phyloP scores from a whole-genome alignment of 345 rosid genomes.

The Populus pruinosa region DNA sequence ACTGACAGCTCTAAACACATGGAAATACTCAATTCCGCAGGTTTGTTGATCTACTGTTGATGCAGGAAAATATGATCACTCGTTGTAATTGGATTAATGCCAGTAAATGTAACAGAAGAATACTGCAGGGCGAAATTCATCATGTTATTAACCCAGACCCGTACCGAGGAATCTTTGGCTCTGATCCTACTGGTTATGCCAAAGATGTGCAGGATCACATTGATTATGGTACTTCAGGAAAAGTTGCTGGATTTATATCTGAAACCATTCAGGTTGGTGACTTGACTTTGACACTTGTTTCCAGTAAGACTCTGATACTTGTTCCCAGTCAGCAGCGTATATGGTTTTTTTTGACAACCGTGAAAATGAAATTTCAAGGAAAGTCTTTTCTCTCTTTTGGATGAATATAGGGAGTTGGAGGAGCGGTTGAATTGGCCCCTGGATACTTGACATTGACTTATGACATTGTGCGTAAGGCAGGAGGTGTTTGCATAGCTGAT shows the following conservation, averaged over 20 bases:
- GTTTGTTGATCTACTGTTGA: conserved; percentile 28
- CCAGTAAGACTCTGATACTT: neutral
- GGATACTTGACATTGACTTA: conserved; percentile 80
- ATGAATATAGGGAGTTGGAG: conserved; percentile 73
- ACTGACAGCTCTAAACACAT: conserved; percentile 80
- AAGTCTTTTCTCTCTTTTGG: neutral
- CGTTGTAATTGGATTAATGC: neutral
- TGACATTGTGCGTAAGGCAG: conserved; percentile 76
- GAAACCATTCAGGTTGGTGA: conserved; percentile 81
- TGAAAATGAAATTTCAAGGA: neutral
- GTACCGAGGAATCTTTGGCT: conserved; percentile 76
- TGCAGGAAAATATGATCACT: neutral
- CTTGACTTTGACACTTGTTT: neutral
- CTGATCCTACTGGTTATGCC: conserved; percentile 74
- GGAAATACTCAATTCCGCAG: conserved; percentile 96
- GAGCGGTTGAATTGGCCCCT: conserved; percentile 93
- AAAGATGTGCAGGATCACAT: conserved; percentile 89
- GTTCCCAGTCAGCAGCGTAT: conserved; percentile 4
- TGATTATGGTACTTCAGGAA: conserved; percentile 83
- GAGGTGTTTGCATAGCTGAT: conserved; percentile 91
- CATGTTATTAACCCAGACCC: conserved; percentile 94
- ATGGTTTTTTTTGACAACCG: neutral
- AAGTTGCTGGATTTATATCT: conserved; percentile 87
- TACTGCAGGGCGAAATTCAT: conserved; percentile 80
- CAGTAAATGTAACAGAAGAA: conserved; percentile 1